Evolutionary conservation across 176 grass and related monocot genomes (phyloP).

Genomic region (Aegilops speltoides): DNA sequence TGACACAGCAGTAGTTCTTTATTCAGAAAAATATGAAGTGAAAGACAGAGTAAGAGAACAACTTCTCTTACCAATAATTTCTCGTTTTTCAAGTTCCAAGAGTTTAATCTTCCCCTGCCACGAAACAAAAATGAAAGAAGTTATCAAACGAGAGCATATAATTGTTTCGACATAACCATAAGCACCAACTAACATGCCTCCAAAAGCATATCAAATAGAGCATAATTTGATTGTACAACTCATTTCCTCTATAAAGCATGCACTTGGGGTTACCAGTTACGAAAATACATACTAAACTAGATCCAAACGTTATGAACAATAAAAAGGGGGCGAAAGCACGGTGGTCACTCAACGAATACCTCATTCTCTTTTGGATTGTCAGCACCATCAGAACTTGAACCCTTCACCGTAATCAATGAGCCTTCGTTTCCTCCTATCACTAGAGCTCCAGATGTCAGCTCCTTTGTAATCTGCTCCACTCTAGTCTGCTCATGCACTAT

Average conservation of each 20-base stretch:
- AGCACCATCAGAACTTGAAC: constrained; percentile 36
- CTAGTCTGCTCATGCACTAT: constrained; percentile 83
- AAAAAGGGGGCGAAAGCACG: not conserved
- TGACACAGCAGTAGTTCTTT: not conserved
- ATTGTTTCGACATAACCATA: not conserved
- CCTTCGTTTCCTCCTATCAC: constrained; percentile 46
- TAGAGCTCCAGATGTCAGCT: constrained; percentile 56
- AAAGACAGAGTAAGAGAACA: constrained; percentile 30
- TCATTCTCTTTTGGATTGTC: constrained; percentile 45
- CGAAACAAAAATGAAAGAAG: constrained; percentile 24
- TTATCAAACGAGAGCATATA: constrained; percentile 16
- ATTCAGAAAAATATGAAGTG: constrained; percentile 15
- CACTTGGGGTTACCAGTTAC: not conserved
- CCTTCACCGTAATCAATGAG: constrained; percentile 39
- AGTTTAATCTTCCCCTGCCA: constrained; percentile 50
- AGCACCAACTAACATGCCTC: not conserved
- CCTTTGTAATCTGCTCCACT: constrained; percentile 85
- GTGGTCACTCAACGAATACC: constrained; percentile 44
- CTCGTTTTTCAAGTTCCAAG: constrained; percentile 77
- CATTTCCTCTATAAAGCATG: not conserved
- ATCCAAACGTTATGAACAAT: not conserved
- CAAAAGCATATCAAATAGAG: not conserved
- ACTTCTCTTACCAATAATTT: constrained; percentile 77
- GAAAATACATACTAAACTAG: not conserved
- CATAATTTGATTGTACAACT: not conserved